These are phyloP conservation scores for Gleditsia sinensis DNA, from an alignment of 306 rosid genomes.

Conservation along the genomic window DNA sequence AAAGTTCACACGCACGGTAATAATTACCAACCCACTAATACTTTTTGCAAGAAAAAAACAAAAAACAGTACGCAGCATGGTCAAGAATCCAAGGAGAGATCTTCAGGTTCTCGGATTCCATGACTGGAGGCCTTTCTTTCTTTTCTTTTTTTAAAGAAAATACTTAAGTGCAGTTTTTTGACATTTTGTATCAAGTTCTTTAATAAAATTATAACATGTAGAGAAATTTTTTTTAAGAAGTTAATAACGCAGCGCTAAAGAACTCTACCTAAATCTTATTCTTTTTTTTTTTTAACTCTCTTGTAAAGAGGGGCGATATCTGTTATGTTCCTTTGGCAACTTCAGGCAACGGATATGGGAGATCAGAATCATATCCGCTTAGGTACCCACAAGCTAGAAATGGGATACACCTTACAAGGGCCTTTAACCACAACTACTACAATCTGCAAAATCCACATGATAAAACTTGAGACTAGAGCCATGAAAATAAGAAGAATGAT, in stretches of 20 bases:
- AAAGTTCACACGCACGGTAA: constrained; percentile 40
- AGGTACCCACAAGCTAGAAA: constrained; percentile 94
- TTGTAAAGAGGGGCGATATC: constrained; percentile 85
- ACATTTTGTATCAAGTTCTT: too few species aligned
- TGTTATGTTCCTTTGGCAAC: constrained; percentile 76
- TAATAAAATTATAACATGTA: too few species aligned
- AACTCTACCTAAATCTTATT: too few species aligned
- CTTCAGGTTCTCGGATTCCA: constrained; percentile 66
- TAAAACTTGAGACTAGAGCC: constrained; percentile 7
- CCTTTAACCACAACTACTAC: constrained; percentile 93
- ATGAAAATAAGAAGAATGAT: not conserved
- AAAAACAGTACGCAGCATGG: constrained; percentile 31
- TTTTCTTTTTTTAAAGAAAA: too few species aligned
- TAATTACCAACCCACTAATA: constrained; percentile 33
- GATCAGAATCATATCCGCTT: constrained; percentile 84
- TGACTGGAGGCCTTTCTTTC: constrained; percentile 62
- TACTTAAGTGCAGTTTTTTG: too few species aligned
- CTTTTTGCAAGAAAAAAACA: not conserved
- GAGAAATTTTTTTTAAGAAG: too few species aligned
- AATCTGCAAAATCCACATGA: constrained; percentile 56
- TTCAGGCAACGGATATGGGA: constrained; percentile 85
- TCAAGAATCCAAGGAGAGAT: constrained; percentile 66
- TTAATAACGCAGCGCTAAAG: too few species aligned
- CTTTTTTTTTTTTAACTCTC: too few species aligned
- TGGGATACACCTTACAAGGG: constrained; percentile 87